Percentiles rank a stretch among this genome's conserved stretches.
Evolutionary conservation across 768 basidiomycete species (phyloP).

Genomic region (Pulveroboletus sp.): DNA sequence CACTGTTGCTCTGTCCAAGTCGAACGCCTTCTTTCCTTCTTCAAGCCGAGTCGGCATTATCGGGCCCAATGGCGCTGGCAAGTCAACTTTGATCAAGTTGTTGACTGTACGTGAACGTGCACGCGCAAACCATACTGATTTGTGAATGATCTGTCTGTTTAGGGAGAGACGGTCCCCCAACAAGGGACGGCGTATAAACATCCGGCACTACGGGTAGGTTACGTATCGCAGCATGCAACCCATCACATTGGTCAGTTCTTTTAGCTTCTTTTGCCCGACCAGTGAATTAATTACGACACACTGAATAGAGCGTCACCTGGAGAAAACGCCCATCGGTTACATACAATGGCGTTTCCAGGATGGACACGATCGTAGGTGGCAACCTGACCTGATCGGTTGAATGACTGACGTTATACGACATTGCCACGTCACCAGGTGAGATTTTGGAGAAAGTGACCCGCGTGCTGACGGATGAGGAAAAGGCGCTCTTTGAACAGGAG

Average conservation of each 20-base stretch:
- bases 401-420: slow-evolving; percentile 6
- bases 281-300: slow-evolving; percentile 21
- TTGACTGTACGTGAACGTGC: slow-evolving; percentile 58
- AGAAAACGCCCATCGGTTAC: slow-evolving; percentile 95
- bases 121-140: slow-evolving; percentile 1
- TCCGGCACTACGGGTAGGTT: slow-evolving; percentile 89
- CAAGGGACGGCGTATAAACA: slow-evolving; percentile 93
- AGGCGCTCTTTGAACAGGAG: slow-evolving; percentile 71
- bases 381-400: slow-evolving; percentile 11
- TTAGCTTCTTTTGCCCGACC: slow-evolving; percentile 6
- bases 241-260: slow-evolving; percentile 77
- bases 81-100: slow-evolving; percentile 93
- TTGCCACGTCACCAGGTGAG: slow-evolving; percentile 55
- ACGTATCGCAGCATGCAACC: slow-evolving; percentile 97
- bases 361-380: slow-evolving; percentile 84
- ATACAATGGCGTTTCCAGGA: slow-evolving; percentile 99
- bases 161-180: slow-evolving; percentile 92
- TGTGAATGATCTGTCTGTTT: slow-evolving; percentile 12
- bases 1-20: slow-evolving; percentile 14
- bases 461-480: slow-evolving; percentile 85
- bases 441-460: slow-evolving; percentile 89
- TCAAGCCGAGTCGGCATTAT: slow-evolving; percentile 85
- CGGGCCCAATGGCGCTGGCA: slow-evolving; percentile 94
- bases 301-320: slow-evolving; percentile 77
- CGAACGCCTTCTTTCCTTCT: slow-evolving; percentile 22